Evolutionary conservation across 257 asterid species (phyloP), one percentile per base, ranked within the genome.

Genomic region (Solanum pennellii): DNA sequence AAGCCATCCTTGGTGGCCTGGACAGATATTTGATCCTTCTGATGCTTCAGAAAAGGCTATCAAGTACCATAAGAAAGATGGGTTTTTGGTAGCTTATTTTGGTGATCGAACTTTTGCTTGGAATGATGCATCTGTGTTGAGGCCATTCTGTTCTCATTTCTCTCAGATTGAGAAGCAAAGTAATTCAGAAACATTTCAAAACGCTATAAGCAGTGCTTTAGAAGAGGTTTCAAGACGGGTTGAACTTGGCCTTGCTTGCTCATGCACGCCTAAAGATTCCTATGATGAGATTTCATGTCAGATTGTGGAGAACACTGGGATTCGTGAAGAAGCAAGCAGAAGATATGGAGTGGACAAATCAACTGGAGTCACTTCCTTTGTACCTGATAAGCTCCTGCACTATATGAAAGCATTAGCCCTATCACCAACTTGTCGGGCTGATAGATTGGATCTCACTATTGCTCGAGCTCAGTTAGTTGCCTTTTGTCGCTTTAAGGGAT

Each of bases 1-100:
- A 84, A 96, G 97, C 91, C 99, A 97, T 91, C 99, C 99, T 1
- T 97, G 99, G 99, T 97, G 99, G 99, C 99, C 99, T 13, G 99
- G 99, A n/a, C 99, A 96, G 91, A 94, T 97, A 89, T 95, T 91
- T 80, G 98, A 93, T 89, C 97, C 94, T 12, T 90, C 91, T 5
- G 95, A 96, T 93, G 99, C 98, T 88, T 97, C 99, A 5, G 97
- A 96, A 79, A 93, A 91, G 90, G 98, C 98, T 39, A 91, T 90
- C 85, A 97, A 95, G 88, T 83, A 96, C 91, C 87, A 87, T 71
- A 97, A 94, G 89, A 97, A 95, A 83, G 98, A 95, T 75, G 83
- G 98, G 31, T 93, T 91, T 93, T 91, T 97, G 94, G 96, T 97
- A 72, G 99, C 98, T 6, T 97, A 96, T 92, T 97, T 96, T 87